Evolutionary conservation across 2,329 filamentous ascomycete genomes (phyloP).

Genomic region (Alternaria arborescens): DNA sequence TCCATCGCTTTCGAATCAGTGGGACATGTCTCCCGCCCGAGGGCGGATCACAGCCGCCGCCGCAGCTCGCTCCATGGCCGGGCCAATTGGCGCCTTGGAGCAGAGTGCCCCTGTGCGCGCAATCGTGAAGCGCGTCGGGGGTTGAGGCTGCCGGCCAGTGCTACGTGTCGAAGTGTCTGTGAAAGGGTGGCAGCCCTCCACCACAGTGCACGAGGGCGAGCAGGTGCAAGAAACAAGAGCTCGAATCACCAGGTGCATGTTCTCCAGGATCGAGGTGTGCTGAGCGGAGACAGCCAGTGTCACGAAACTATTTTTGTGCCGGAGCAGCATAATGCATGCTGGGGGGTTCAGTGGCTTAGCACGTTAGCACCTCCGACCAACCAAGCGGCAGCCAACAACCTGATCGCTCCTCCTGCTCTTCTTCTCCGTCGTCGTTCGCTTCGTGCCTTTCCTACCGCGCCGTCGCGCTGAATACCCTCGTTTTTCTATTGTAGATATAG

Average conservation of each 20-base stretch:
- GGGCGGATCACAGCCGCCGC: conserved; percentile 39
- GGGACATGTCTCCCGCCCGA: conserved; percentile 25
- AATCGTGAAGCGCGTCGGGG: conserved; percentile 19
- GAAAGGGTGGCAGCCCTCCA: conserved; percentile 20
- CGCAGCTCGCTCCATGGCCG: conserved; percentile 20
- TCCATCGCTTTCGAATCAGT: conserved; percentile 22
- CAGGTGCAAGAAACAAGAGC: conserved; percentile 12
- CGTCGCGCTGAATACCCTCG: conserved; percentile 17
- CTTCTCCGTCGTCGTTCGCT: conserved; percentile 20
- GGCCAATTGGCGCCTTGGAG: conserved; percentile 24
- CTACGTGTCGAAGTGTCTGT: conserved; percentile 1
- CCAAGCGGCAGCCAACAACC: conserved; percentile 15
- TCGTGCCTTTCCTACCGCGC: conserved; percentile 19
- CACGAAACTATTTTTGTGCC: conserved; percentile 42
- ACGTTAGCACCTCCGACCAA: conserved; percentile 16
- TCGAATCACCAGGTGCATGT: conserved; percentile 16
- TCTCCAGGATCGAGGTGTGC: conserved; percentile 12
- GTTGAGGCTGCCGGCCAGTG: conserved; percentile 15
- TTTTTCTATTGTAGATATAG: conserved; percentile 15
- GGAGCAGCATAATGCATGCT: conserved; percentile 24
- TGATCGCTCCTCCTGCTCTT: conserved; percentile 13
- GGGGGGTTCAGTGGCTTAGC: conserved; percentile 18
- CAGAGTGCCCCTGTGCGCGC: conserved; percentile 23
- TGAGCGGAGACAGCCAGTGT: conserved; percentile 32
- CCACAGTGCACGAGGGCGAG: conserved; percentile 11